Conservation (phyloP, 2,329 filamentous ascomycete species). For the Colletotrichum australisinense region DNA sequence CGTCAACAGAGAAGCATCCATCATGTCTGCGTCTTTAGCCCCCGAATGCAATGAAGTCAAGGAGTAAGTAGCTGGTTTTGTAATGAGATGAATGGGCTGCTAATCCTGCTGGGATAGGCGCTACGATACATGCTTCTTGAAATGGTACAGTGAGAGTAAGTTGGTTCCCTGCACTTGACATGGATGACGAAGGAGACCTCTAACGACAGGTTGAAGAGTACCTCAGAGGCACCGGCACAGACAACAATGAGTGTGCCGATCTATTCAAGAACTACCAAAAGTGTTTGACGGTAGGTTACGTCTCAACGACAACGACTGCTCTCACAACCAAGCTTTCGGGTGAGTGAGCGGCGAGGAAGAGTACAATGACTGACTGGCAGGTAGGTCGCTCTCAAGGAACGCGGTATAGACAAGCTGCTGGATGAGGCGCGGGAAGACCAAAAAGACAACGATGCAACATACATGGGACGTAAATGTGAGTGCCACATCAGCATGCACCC, state of each 20-base stretch:
- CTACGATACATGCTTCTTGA: slow-evolving; percentile 97
- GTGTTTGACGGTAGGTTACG: slow-evolving; percentile 78
- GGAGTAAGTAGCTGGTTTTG: slow-evolving; percentile 71
- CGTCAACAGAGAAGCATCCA: slow-evolving; percentile 8
- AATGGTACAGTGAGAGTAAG: slow-evolving; percentile 99
- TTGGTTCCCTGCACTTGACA: slow-evolving; percentile 37
- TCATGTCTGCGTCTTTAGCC: slow-evolving; percentile 93
- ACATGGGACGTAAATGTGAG: slow-evolving; percentile 57
- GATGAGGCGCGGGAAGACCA: slow-evolving; percentile 91
- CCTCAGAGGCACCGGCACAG: slow-evolving; percentile 83
- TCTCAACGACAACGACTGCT: background rate
- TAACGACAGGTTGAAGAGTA: slow-evolving; percentile 72
- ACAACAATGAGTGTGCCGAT: slow-evolving; percentile 84
- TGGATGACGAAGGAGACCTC: background rate
- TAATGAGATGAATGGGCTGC: background rate
- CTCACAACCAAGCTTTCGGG: background rate
- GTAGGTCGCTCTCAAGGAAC: slow-evolving; percentile 85
- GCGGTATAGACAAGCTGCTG: slow-evolving; percentile 92
- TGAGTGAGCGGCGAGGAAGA: background rate
- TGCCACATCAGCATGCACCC: background rate
- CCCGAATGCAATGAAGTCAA: slow-evolving; percentile 96
- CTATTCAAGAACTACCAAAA: slow-evolving; percentile 91
- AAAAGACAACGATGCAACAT: slow-evolving; percentile 81
- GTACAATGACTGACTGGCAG: background rate
- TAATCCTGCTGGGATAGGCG: slow-evolving; percentile 64